Base-by-base conservation (phyloP, 1,284 basidiomycete species). In the Trametes polyzona region DNA sequence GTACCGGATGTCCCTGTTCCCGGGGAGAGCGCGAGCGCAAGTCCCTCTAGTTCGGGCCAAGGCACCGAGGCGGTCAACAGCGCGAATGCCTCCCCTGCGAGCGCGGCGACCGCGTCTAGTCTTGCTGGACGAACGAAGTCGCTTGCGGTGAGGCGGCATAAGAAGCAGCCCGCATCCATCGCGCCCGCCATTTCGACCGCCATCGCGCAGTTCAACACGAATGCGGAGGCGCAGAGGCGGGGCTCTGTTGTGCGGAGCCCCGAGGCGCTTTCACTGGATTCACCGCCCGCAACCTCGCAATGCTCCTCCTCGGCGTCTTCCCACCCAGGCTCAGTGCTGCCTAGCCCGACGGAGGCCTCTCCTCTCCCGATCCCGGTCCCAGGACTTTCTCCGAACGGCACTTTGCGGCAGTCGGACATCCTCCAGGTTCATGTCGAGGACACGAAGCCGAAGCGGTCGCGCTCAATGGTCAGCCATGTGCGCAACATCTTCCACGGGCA, bases 401-500 rank as follows among this genome's bases (percentile, higher is more conserved):
- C 63, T 46, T 56, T 65, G 52, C 62, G 62, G 26, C 67, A 65
- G 50, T 65, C 69, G 27, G 75, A 75, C 33, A 66, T 70, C 17
- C 49, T 70, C 19, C 55, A 59, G 17, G 56, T 57, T 47, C 67
- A 58, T 40, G 68, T 63, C 14, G 56, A 57, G n/a, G 62, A 66
- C 17, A 67, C 59, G 56, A 57, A 63, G 16, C 79, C 80, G 12
- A 79, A 80, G 62, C 75, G 79, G 35, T 73, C 79, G 41, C 75
- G 71, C 21, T 82, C 80, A 19, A 75, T 83, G 73, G 74, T 81
- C 47, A 77, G 78, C 64, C 81, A 80, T 57, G 76, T 82, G 44
- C 74, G 73, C 37, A 70, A 77, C 56, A 80, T 82, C 53, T 67
- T 70, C 57, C 68, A 72, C 11, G n/a, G n/a, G n/a, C 71, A 75